These are phyloP conservation scores for Ceriops zippeliana DNA, from an alignment of 345 rosid species.

Conservation along the genomic window DNA sequence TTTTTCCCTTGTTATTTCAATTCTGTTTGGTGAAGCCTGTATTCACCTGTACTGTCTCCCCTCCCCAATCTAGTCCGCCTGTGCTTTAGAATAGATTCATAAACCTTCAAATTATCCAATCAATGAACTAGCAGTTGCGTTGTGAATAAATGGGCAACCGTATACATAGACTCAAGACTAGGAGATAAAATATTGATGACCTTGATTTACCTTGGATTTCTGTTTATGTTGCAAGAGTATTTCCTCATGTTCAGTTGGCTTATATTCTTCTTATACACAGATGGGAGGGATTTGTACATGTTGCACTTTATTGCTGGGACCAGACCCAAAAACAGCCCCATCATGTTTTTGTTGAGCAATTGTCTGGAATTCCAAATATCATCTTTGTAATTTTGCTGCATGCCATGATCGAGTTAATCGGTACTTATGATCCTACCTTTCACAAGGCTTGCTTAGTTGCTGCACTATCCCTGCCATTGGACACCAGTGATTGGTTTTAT, in stretches of 20 bases:
- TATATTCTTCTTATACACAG: constrained; percentile 27
- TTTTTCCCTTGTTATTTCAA: background rate
- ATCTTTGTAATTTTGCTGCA: constrained; percentile 40
- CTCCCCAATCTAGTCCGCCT: too few species aligned
- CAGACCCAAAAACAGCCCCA: constrained; percentile 11
- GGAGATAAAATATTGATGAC: too few species aligned
- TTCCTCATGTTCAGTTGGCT: background rate
- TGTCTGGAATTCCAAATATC: constrained; percentile 23
- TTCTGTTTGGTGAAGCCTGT: background rate
- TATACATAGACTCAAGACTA: too few species aligned
- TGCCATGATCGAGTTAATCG: constrained; percentile 33
- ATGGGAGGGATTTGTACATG: constrained; percentile 63
- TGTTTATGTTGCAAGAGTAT: background rate
- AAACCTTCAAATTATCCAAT: background rate
- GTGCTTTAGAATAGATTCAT: background rate
- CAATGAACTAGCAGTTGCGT: background rate
- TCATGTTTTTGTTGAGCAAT: constrained; percentile 12
- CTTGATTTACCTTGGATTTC: too few species aligned
- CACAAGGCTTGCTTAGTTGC: constrained; percentile 53
- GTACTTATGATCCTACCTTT: constrained; percentile 39
- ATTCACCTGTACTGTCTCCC: background rate
- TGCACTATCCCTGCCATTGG: constrained; percentile 26
- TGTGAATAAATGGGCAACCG: background rate
- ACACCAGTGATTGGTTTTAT: constrained; percentile 28
- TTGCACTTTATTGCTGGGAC: constrained; percentile 42